Evolutionary conservation across 441 rosid species (phyloP), one percentile per base, ranked within the genome.

Genomic region (Mallotus repandus): DNA sequence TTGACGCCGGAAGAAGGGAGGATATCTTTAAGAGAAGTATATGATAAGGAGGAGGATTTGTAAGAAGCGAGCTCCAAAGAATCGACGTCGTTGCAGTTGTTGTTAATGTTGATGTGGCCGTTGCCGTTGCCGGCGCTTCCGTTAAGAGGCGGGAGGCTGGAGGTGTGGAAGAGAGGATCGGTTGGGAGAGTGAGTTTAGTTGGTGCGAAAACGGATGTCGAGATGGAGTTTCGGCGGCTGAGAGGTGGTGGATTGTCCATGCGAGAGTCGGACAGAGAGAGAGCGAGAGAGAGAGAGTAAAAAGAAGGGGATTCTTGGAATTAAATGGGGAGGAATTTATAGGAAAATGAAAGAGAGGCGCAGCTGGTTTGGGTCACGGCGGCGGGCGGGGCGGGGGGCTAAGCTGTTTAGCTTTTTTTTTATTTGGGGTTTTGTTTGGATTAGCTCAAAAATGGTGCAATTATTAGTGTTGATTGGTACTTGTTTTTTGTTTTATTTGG

Each of bases 11-110:
- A 41, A 15, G 86, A 82, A 6, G 92, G 85, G 70, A 89, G 80
- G 78, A 94, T 72, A 77, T 94, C 97, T 77, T 78, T 84, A 78
- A 94, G 87, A 46, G 97, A 92, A 68, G 91, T 94, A 80, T 94
- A 94, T 14, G 88, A 70, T 14, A 71, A 69, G 9, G 86, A 63
- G 14, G 74, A 70, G 14, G 74, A 71, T 56, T 85, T 77, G 38
- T 82, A 53, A 10, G 93, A 77, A 79, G 72, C 50, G 69, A 83
- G 83, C 48, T 88, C 87, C 46, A 86, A 78, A 18, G 84, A 52
- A 48, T 68, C 61, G 21, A 43, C 7, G 68, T 79, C 79, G 76
- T 77, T 63, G 6, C 11, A 11, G 38, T 54, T 54, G 57, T 2
- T 0, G 32, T 21, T 61, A 56, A 25, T 0, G 32, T 21, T 61